These are phyloP conservation scores for Apiospora sp. DNA, from an alignment of 2,329 filamentous ascomycete species.

Conservation along the genomic window DNA sequence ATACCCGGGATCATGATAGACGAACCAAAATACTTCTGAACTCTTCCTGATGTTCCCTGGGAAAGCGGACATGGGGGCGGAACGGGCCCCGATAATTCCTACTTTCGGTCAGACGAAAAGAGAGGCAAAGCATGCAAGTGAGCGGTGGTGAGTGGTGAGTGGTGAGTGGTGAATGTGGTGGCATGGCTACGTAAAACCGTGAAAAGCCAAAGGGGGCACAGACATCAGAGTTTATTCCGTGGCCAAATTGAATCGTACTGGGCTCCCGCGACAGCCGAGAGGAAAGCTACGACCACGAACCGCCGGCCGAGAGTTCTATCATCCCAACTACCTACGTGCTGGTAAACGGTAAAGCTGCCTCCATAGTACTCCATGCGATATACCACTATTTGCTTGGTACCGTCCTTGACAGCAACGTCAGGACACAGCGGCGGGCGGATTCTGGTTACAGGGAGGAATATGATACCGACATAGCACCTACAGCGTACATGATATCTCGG, in stretches of 20 bases:
- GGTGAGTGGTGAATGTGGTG: not conserved
- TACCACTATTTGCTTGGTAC: not conserved
- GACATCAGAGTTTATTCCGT: slow-evolving; percentile 16
- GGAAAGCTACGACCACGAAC: not conserved
- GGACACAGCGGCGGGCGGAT: not conserved
- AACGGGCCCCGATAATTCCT: slow-evolving; percentile 13
- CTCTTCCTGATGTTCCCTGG: slow-evolving; percentile 16
- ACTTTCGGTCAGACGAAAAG: slow-evolving; percentile 5
- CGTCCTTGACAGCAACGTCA: not conserved
- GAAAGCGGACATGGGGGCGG: not conserved
- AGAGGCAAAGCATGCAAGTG: not conserved
- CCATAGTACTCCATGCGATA: not conserved
- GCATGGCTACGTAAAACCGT: slow-evolving; percentile 11
- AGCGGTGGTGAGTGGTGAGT: not conserved
- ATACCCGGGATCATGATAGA: slow-evolving; percentile 13
- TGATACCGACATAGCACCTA: slow-evolving; percentile 2
- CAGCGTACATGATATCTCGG: slow-evolving; percentile 16
- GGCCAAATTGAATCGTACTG: slow-evolving; percentile 13
- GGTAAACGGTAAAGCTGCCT: not conserved
- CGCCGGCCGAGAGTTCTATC: slow-evolving; percentile 8
- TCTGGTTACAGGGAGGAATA: not conserved
- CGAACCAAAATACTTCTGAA: slow-evolving; percentile 13
- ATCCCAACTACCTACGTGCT: slow-evolving; percentile 9
- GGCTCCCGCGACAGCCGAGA: slow-evolving; percentile 23
- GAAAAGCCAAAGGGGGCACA: slow-evolving; percentile 10